Evolutionary conservation across 768 basidiomycete species (phyloP), one percentile per base, ranked within the genome.

Genomic region (Epithele typhae): DNA sequence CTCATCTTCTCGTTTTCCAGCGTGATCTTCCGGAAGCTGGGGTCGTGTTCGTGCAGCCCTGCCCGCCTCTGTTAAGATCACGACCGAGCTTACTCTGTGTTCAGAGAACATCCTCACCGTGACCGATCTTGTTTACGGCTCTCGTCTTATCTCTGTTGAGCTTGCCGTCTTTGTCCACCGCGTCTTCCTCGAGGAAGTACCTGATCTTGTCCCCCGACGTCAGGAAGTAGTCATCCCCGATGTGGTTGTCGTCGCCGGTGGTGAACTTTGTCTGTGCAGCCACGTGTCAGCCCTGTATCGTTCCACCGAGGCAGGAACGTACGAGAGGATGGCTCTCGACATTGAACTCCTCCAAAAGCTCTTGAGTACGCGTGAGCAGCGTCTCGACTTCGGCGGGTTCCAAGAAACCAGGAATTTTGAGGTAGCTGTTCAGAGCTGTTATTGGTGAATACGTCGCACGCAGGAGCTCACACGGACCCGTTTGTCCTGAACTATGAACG

Each of bases 111-210:
- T 8, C 37, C 50, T 14, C 39, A 88, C 90, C 91, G 61, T 92
- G 90, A 2, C 91, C 87, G 51, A 94, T 92, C 77, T 99, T 99
- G 68, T 99, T 99, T 22, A 98, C 87, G 1, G 91, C 81, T 57
- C 77, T 80, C 37, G 81, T 70, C 63, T 89, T 89, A 46, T 79
- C 77, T 46, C 79, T 71, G 1, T 74, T 76, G 63, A 99, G 75
- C 56, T 81, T 82, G 2, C 91, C 87, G 25, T 78, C 63, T 21
- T 68, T 56, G 50, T 82, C 77, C 5, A 96, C 71, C 0, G 94
- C 92, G 40, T 86, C 91, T 55, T 90, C 84, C 62, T 98, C 96
- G 36, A 99, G 72, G 66, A 99, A 98, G 65, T 84, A 98, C 5
- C 88, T 82, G 49, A 98, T 90, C 74, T 96, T 96, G 65, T 97